Conservation (phyloP, 1,284 basidiomycete genomes). For the Cryptococcus sp. region DNA sequence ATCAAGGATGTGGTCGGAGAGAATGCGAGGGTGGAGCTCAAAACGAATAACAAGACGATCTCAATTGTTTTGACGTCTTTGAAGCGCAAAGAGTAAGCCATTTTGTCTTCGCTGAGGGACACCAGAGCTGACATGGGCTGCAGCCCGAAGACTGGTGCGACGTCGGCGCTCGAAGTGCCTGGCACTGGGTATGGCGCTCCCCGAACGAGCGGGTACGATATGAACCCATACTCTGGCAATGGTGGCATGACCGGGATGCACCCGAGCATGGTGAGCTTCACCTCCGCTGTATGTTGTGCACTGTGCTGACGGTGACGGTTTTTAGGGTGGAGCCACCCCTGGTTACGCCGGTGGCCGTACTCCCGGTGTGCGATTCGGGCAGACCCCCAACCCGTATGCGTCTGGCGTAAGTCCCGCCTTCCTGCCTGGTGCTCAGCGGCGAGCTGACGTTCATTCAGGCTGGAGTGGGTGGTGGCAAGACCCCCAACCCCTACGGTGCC, state of each 20-base stretch:
- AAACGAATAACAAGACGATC: constrained; percentile 85
- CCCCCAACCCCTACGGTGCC: constrained; percentile 61
- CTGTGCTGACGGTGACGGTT: constrained; percentile 2
- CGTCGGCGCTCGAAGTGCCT: constrained; percentile 35
- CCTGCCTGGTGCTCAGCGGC: neutral
- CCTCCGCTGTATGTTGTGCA: neutral
- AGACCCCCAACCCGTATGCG: constrained; percentile 68
- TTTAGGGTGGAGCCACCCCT: constrained; percentile 32
- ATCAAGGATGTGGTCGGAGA: constrained; percentile 94
- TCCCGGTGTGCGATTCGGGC: constrained; percentile 52
- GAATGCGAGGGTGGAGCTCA: constrained; percentile 83
- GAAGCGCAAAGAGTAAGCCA: constrained; percentile 71
- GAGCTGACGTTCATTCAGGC: constrained; percentile 3
- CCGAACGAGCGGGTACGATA: constrained; percentile 49
- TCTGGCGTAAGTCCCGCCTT: constrained; percentile 44
- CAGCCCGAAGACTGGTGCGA: constrained; percentile 54
- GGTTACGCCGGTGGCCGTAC: constrained; percentile 35
- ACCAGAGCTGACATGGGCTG: constrained; percentile 18
- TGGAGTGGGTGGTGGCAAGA: constrained; percentile 48
- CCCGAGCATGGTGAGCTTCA: constrained; percentile 8
- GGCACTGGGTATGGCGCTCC: constrained; percentile 51
- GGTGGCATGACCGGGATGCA: constrained; percentile 8
- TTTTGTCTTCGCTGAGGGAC: neutral
- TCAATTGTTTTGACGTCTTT: constrained; percentile 79
- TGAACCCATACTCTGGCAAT: constrained; percentile 41